Base-by-base conservation (phyloP, 2,329 filamentous ascomycete species). In the Thermoascus crustaceus region DNA sequence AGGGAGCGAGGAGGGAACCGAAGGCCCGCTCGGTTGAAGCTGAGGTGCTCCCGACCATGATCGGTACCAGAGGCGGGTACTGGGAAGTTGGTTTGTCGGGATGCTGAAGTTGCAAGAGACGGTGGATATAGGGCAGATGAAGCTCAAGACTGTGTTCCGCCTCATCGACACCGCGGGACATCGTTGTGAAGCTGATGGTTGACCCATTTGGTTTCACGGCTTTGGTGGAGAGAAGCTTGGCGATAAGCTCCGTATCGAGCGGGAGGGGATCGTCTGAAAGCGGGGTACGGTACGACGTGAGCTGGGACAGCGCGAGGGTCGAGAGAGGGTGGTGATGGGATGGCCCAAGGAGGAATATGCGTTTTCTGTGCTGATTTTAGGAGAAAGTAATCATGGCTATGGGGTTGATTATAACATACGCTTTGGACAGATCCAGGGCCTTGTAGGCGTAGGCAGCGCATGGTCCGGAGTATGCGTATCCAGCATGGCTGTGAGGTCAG, bases 401-500 rank as follows among this genome's bases (percentile, higher is more conserved):
- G 13, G 17, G n/a, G 11, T 31, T 9, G 36, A 25, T 24, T 30
- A 23, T 17, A 34, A 58, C 72, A 57, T 60, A 80, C 75, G 80
- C 82, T 42, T 77, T 76, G 40, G 78, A 80, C 37, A 96, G 72
- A 58, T 96, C 87, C 32, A 94, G 78, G 5, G 76, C 75, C 61
- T 85, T 91, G 66, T 96, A 98, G 6, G 91, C 91, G 80, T 86
- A 96, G 27, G 88, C 91, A 27, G 91, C 91, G 47, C 86, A 89
- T 24, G 80, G 76, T 5, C 91, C 91, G 3, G 91, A 98, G 68
- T 89, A 96, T 2, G 76, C 68, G 65, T 94, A 98, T 42, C 91
- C 91, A 40, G 91, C 91, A 60, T 98, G 91, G 41, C 89, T 95
- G 48, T 20, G 50, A 46, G 40, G 43, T 40, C 38, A 32, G 40